These are phyloP conservation scores for Colletotrichum camelliae DNA, from an alignment of 2,329 filamentous ascomycete genomes.

Conservation along the genomic window DNA sequence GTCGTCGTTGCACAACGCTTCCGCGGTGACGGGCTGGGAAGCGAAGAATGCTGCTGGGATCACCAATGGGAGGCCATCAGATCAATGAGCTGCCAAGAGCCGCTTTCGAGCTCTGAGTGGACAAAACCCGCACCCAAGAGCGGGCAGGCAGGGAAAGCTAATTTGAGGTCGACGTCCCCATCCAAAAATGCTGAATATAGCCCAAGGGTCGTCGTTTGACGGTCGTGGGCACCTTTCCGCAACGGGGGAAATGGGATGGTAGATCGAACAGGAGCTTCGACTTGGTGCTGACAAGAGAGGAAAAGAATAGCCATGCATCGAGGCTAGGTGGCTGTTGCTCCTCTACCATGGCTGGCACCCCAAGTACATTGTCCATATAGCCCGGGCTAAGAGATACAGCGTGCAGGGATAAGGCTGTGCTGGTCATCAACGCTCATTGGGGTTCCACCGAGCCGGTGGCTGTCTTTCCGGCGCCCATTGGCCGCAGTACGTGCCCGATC, in stretches of 20 bases:
- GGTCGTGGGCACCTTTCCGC: not conserved
- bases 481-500: conserved; percentile 18
- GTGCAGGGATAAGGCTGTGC: conserved; percentile 18
- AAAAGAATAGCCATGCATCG: conserved; percentile 14
- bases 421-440: conserved; percentile 1
- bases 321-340: not conserved
- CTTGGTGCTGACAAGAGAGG: conserved; percentile 8
- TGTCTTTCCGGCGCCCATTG: conserved; percentile 12
- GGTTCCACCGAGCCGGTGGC: conserved; percentile 7
- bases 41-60: conserved; percentile 3
- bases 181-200: conserved; percentile 21
- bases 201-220: not conserved
- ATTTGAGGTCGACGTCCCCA: conserved; percentile 2
- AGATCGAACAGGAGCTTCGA: not conserved
- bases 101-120: conserved; percentile 1
- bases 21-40: conserved; percentile 8
- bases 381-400: not conserved
- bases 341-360: not conserved
- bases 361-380: not conserved
- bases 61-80: not conserved
- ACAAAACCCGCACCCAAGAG: conserved; percentile 1
- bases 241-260: not conserved
- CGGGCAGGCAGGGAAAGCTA: not conserved
- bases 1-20: conserved; percentile 7
- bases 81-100: conserved; percentile 2